Conservation (phyloP, 495 filamentous ascomycete species). For the Penicillium pulvis region DNA sequence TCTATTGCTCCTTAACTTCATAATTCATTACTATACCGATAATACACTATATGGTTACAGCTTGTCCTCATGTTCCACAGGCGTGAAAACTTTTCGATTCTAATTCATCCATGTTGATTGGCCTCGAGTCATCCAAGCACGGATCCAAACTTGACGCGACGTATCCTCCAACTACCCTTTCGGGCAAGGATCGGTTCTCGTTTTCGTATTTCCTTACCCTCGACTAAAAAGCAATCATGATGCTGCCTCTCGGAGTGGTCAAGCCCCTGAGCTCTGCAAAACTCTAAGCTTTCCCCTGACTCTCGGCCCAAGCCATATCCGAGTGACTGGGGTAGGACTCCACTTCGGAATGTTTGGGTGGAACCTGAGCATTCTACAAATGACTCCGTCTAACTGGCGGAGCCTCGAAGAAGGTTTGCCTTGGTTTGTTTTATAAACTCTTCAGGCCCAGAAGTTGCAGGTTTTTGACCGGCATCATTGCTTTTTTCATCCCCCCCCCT, state of each 20-base stretch:
- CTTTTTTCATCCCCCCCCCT: not conserved
- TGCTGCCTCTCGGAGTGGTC: conserved; percentile 4
- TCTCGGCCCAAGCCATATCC: not conserved
- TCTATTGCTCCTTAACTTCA: not conserved
- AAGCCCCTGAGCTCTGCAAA: not conserved
- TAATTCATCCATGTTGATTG: conserved; percentile 3
- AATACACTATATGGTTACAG: not conserved
- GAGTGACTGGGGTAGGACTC: not conserved
- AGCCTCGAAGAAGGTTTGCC: not conserved
- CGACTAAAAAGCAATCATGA: not conserved
- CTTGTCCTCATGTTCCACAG: not conserved
- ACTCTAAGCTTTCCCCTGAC: not conserved
- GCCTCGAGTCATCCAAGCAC: not conserved
- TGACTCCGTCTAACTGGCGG: conserved; percentile 5
- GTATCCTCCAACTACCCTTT: conserved; percentile 16
- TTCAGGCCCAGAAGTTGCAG: not conserved
- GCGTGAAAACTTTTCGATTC: not conserved
- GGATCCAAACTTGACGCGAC: not conserved
- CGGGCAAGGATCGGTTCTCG: conserved; percentile 18
- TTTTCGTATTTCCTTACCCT: conserved; percentile 4
- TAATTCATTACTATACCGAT: not conserved
- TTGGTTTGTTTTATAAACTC: not conserved
- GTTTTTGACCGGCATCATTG: not conserved
- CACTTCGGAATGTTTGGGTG: conserved; percentile 5
- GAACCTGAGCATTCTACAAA: conserved; percentile 7